Evolutionary conservation across 2,329 filamentous ascomycete genomes (phyloP), one percentile per base, ranked within the genome.

Genomic region (Rosellinia necatrix): DNA sequence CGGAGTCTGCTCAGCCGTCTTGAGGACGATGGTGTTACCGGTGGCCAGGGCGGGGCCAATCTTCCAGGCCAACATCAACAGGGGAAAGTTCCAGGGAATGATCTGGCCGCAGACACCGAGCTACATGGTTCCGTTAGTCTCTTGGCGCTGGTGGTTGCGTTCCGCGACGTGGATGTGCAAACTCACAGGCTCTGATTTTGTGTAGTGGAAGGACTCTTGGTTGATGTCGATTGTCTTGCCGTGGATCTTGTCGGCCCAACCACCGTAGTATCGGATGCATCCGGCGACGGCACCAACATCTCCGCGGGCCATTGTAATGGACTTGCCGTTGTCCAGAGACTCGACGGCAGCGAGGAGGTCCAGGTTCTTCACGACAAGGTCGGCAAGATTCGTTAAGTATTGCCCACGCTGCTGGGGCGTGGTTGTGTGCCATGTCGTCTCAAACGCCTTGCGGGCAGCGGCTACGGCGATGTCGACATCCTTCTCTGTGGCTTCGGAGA

Each of bases 231-330:
- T 86, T 53, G 91, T 91, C 81, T 92, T 91, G 75, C 92, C 91
- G 75, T 87, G 82, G 64, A 94, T 87, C 86, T 96, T 96, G 81
- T 96, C 92, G 68, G 91, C 90, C 87, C 89, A 96, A 60, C 92
- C 92, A 70, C 83, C 91, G 71, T 92, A 94, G 79, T 93, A 97
- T 75, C 92, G 86, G 69, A 97, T 75, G 76, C 83, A 88, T 70
- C 81, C 86, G 63, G 84, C 79, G 56, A 87, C 86, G 65, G 84
- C 82, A 51, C 74, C 77, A 37, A 96, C 81, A 70, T 96, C 91
- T 32, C 85, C 88, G 71, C 85, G 88, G 60, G 90, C 88, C 82
- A 91, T 85, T 69, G 70, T 80, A 72, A 91, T 83, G 61, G 89
- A 86, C 83, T 94, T 94, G 74, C 89, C 92, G 70, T 96, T 91